Base-by-base conservation (phyloP, 2,329 filamentous ascomycete genomes). In the Clathrospora elynae region DNA sequence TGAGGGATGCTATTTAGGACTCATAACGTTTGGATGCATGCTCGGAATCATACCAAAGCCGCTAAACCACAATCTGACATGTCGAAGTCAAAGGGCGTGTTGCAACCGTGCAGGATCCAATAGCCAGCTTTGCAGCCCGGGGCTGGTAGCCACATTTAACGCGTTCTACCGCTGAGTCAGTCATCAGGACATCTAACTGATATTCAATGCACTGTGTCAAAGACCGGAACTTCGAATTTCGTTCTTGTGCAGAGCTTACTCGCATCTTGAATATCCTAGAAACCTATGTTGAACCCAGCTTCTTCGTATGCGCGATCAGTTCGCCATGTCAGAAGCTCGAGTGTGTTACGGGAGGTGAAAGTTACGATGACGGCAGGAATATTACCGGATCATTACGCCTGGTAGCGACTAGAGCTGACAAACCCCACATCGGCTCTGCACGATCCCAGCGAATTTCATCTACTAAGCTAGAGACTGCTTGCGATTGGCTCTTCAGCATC, bases 71-170 rank as follows among this genome's bases (percentile, higher is more conserved):
- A 41, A 41, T 34, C 23, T 24, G 38, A 16, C 31, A 51, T 51
- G 48, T 51, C 48, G 38, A 49, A 51, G 18, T 35, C 40, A 41
- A 49, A 56, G 53, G 53, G 53, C 53, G 53, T 42, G 47, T 42
- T 47, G 49, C 41, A 45, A 38, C 24, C 17, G 24, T 34, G 48
- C 40, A 47, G 34, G 34, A 36, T 32, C 18, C 39, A 28, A 41
- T 53, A 46, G 45, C 46, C 38, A 40, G 36, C 33, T 19, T 29
- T 39, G 30, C 20, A 25, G 29, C 29, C 30, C 42, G 42, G 25
- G 42, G 20, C 18, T 20, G 41, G 34, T 38, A 31, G 42, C 38
- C 26, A 40, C 32, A 46, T 19, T 36, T 17, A 42, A 49, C 35
- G n/a, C 23, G 10, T 14, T 17, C 13, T 32, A 43, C 29, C 6